Evolutionary conservation across 2,329 filamentous ascomycete species (phyloP), one percentile per base, ranked within the genome.

Genomic region (Penicillium sp.): DNA sequence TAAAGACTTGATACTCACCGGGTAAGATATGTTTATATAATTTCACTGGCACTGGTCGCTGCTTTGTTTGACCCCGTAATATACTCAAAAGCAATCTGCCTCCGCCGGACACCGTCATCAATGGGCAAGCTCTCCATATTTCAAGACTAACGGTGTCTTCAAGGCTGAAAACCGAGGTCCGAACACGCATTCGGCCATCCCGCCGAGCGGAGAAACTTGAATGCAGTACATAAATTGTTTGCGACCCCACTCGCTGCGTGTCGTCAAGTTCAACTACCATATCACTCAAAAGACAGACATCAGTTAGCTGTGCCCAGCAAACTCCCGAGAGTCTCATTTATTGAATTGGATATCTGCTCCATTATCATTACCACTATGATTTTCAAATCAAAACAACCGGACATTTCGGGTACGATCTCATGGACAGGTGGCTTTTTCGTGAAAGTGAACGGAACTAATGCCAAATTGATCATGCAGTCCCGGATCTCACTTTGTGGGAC

Each of bases 311-410:
- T n/a, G n/a, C n/a, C n/a, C n/a, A n/a, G n/a, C n/a, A n/a, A 31
- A 31, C 23, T 11, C 14, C 3, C 18, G 14, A 44, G n/a, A n/a
- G n/a, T n/a, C n/a, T n/a, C n/a, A n/a, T n/a, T n/a, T n/a, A n/a
- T n/a, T n/a, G n/a, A n/a, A n/a, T n/a, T n/a, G n/a, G n/a, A n/a
- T n/a, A n/a, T n/a, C n/a, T n/a, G n/a, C n/a, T n/a, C n/a, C n/a
- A n/a, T n/a, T n/a, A n/a, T n/a, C n/a, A n/a, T n/a, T n/a, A 31
- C 14, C 40, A 57, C 9, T 2, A 58, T 58, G 55, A 58, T 58
- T 23, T 58, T 58, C 16, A 48, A 21, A 7, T 58, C 55, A n/a
- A 28, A 40, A 9, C 48, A 58, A n/a, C 48, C 55, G 11, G 21
- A 40, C 3, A 29, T 58, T 10, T 45, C 44, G 16, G 48, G 55